These are phyloP conservation scores for Ambrosia hybrid DNA, from an alignment of 140 eudicot genomes.

Conservation along the genomic window DNA sequence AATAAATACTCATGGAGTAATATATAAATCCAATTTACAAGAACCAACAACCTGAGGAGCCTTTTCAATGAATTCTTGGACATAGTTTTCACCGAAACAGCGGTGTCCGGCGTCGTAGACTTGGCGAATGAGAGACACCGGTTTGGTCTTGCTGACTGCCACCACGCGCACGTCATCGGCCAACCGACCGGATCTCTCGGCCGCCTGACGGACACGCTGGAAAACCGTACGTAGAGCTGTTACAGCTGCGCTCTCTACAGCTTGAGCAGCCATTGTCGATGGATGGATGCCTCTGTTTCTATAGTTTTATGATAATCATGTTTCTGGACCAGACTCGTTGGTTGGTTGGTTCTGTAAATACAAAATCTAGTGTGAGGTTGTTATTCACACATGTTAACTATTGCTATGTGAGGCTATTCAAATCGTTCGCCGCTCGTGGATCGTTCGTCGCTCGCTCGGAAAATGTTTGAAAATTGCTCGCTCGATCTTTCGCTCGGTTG, in stretches of 20 bases:
- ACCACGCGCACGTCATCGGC: constrained; percentile 72
- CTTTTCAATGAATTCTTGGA: constrained; percentile 81
- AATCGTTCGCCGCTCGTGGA: too few species aligned
- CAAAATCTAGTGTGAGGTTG: constrained; percentile 25
- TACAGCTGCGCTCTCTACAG: constrained; percentile 57
- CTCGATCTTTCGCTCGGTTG: too few species aligned
- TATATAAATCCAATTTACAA: background rate
- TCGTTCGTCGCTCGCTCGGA: too few species aligned
- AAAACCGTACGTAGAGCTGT: constrained; percentile 74
- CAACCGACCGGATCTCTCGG: constrained; percentile 67
- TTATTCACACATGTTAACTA: background rate
- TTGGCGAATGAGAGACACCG: constrained; percentile 65
- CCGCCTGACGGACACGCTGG: constrained; percentile 73
- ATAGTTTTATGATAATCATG: constrained; percentile 13
- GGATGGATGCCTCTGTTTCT: background rate
- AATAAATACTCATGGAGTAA: background rate
- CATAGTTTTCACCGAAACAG: constrained; percentile 90
- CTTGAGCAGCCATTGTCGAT: constrained; percentile 62
- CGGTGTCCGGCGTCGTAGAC: constrained; percentile 94
- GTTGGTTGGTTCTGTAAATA: background rate
- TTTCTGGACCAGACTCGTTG: background rate
- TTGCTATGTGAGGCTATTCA: too few species aligned
- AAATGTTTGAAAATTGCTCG: too few species aligned
- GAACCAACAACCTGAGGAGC: constrained; percentile 69
- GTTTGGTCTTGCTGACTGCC: constrained; percentile 90